phyloP scores from a whole-genome alignment of 1,284 basidiomycete genomes.

The Takashimella koratensis region DNA sequence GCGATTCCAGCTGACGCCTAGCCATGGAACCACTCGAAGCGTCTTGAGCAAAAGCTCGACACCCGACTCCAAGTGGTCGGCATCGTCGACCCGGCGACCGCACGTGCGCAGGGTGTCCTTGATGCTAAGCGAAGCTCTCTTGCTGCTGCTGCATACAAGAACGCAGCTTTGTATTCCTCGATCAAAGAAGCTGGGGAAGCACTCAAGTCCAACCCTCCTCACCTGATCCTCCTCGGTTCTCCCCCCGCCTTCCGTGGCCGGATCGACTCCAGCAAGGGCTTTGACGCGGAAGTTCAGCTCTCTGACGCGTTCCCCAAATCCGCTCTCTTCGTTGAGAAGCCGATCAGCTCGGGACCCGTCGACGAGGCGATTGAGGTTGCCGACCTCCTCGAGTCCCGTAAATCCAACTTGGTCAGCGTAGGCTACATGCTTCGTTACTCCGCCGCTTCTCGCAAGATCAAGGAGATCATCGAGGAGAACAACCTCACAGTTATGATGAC shows the following conservation, averaged over 20 bases:
- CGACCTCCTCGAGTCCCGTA: slow-evolving; percentile 58
- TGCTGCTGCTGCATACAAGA: slow-evolving; percentile 81
- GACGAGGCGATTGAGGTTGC: slow-evolving; percentile 56
- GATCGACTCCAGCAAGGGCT: slow-evolving; percentile 60
- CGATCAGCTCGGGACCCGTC: slow-evolving; percentile 19
- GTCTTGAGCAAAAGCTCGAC: slow-evolving; percentile 86
- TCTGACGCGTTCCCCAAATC: slow-evolving; percentile 78
- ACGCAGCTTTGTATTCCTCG: slow-evolving; percentile 75
- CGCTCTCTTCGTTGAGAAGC: slow-evolving; percentile 82
- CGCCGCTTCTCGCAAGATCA: slow-evolving; percentile 90
- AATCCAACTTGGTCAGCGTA: slow-evolving; percentile 71
- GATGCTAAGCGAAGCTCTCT: slow-evolving; percentile 83
- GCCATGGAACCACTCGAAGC: slow-evolving; percentile 73
- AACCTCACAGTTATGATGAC: slow-evolving; percentile 89
- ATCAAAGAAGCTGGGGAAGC: slow-evolving; percentile 50
- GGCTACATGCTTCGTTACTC: slow-evolving; percentile 85
- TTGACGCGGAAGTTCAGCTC: slow-evolving; percentile 76
- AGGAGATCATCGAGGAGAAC: slow-evolving; percentile 84
- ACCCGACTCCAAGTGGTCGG: slow-evolving; percentile 87
- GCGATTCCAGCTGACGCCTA: neutral
- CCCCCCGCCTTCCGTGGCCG: slow-evolving; percentile 85
- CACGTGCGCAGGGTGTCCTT: slow-evolving; percentile 71
- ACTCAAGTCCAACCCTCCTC: slow-evolving; percentile 4
- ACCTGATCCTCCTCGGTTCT: slow-evolving; percentile 70
- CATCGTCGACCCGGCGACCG: slow-evolving; percentile 78